phyloP scores from a whole-genome alignment of 371 early-diverging fungal genomes.

The Mucor mucedo region DNA sequence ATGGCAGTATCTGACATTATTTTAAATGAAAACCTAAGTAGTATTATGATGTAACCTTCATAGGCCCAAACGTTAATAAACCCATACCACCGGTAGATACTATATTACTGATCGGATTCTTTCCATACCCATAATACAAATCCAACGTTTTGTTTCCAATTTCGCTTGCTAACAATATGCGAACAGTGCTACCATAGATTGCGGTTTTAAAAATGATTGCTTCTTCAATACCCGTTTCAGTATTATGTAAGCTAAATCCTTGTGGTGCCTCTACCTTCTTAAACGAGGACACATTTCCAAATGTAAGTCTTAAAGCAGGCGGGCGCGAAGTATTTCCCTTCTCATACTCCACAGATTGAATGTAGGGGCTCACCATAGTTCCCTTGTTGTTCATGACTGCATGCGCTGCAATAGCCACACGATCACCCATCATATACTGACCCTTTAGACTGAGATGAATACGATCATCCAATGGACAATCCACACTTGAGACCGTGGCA shows the following conservation, averaged over 20 bases:
- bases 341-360: not conserved
- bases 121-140: conserved; percentile 3
- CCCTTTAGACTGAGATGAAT: conserved; percentile 43
- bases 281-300: not conserved
- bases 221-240: not conserved
- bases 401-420: conserved; percentile 34
- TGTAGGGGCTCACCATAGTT: not conserved
- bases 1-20: conserved; percentile 63
- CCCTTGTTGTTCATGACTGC: not conserved
- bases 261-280: not conserved
- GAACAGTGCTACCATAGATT: not conserved
- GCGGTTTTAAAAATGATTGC: not conserved
- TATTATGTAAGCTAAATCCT: not conserved
- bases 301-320: not conserved
- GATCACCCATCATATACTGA: conserved; percentile 27
- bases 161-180: not conserved
- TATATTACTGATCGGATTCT: not conserved
- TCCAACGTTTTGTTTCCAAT: not conserved
- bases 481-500: conserved; percentile 33
- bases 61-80: not conserved
- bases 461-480: conserved; percentile 40
- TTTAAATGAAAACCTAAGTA: conserved; percentile 52
- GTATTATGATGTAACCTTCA: conserved; percentile 29
- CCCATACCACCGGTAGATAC: conserved; percentile 2
- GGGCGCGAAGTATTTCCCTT: not conserved